Evolutionary conservation across 441 rosid species (phyloP).

Genomic region (Kokia cookei): DNA sequence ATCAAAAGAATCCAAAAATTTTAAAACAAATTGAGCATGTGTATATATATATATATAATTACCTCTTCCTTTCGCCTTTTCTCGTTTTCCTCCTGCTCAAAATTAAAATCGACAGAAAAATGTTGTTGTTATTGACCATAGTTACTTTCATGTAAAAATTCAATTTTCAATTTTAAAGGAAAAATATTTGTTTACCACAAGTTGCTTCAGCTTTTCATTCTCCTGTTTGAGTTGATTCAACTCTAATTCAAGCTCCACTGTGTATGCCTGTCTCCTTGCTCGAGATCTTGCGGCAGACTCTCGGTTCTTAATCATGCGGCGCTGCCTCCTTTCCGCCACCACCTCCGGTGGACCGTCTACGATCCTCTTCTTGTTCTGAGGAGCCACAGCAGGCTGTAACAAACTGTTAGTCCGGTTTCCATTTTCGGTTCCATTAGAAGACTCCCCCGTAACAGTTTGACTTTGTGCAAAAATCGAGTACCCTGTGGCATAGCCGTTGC

Average conservation of each 20-base stretch:
- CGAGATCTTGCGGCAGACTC: conserved; percentile 93
- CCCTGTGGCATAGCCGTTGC: conserved; percentile 20
- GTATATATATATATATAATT: background rate
- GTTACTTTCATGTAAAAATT: background rate
- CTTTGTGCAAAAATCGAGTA: conserved; percentile 26
- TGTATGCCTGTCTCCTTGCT: conserved; percentile 94
- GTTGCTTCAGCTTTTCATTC: conserved; percentile 56
- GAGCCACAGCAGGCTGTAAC: conserved; percentile 22
- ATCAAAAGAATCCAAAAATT: background rate
- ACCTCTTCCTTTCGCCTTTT: conserved; percentile 57
- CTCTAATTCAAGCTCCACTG: conserved; percentile 81
- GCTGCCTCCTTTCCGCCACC: conserved; percentile 71
- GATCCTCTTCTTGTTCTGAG: conserved; percentile 44
- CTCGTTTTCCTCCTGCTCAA: conserved; percentile 53
- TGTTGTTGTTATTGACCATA: background rate
- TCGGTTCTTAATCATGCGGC: conserved; percentile 86
- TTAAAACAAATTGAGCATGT: background rate
- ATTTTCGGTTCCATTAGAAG: conserved; percentile 20
- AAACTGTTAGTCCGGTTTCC: conserved; percentile 22
- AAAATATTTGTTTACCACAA: conserved; percentile 40
- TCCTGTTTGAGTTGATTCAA: conserved; percentile 71
- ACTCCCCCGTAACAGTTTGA: conserved; percentile 31
- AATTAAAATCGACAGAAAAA: background rate
- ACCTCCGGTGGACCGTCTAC: conserved; percentile 67
- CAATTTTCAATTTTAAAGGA: background rate